Percentiles rank a stretch among this genome's conserved stretches.
phyloP scores from a whole-genome alignment of 2,329 filamentous ascomycete genomes.

The Colletotrichum horii region DNA sequence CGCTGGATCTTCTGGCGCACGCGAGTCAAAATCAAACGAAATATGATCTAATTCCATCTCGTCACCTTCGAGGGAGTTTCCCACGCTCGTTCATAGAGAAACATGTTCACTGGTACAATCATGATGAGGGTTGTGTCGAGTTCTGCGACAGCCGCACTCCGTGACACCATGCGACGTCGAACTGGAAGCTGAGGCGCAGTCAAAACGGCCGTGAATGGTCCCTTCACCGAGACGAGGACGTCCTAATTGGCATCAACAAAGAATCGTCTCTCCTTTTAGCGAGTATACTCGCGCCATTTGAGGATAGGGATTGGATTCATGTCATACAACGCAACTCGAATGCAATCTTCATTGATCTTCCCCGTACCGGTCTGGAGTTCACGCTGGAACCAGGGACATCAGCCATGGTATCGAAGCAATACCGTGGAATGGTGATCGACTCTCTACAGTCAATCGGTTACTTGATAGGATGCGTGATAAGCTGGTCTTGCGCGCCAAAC shows the following conservation, averaged over 20 bases:
- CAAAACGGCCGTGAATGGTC: neutral
- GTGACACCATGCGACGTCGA: conserved; percentile 27
- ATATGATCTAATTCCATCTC: neutral
- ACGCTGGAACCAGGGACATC: neutral
- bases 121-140: conserved; percentile 29
- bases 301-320: neutral
- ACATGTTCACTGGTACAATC: conserved; percentile 53
- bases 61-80: conserved; percentile 2
- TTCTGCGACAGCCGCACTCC: conserved; percentile 31
- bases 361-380: neutral
- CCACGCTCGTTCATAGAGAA: conserved; percentile 42
- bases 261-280: neutral
- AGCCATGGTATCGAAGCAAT: conserved; percentile 51
- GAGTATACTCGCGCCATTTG: neutral
- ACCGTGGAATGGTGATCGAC: conserved; percentile 55
- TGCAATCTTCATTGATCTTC: neutral
- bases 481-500: conserved; percentile 43
- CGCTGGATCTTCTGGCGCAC: neutral
- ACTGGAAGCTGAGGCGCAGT: neutral
- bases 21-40: neutral
- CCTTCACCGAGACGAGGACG: neutral
- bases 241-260: neutral
- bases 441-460: conserved; percentile 48
- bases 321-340: neutral
- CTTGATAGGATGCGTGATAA: conserved; percentile 55